Base-by-base conservation (phyloP, 2,329 filamentous ascomycete species). In the Colletotrichum sp. region DNA sequence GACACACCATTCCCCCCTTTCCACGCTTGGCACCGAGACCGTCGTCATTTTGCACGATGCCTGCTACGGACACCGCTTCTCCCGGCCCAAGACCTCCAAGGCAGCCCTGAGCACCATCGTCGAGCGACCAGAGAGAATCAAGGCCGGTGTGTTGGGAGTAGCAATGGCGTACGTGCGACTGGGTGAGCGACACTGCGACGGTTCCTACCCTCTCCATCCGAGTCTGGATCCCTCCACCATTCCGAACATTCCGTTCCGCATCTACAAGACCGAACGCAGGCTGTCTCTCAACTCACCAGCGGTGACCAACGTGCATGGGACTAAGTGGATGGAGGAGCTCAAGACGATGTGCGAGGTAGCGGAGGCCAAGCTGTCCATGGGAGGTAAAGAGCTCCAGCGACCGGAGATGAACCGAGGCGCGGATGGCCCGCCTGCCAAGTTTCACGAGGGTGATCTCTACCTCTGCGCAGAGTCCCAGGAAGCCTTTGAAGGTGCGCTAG, bases 21-120 rank as follows among this genome's bases (percentile, higher is more conserved):
- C 85, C 4, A 84, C 84, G 10, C 82, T 84, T 30, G 79, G 85
- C 39, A 85, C 90, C 13, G 88, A 96, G 76, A 95, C 95, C 0
- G 86, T 98, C 6, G 96, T 99, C 63, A 90, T 99, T 34, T 87
- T 99, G 3, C 96, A 99, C 81, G 97, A 99, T 86, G 93, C 94
- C 69, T 98, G 96, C 85, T 99, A 99, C 83, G 96, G 96, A 28
- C 97, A 99, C 86, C 93, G 96, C 26, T 99, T 93, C 84, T 95
- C 96, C 13, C 91, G 97, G 60, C 95, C 95, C 6, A 93, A 94
- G 80, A 94, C 95, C 1, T 94, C 92, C 26, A 94, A 94, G 80
- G 90, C 88, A 60, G 90, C 91, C 18, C 89, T 99, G 2, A 92
- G 88, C 80, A 94, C 93, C 72, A 98, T 99, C 78, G 96, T 99